Evolutionary conservation across 495 filamentous ascomycete species (phyloP), one percentile per base, ranked within the genome.

Genomic region (Talaromyces liani): DNA sequence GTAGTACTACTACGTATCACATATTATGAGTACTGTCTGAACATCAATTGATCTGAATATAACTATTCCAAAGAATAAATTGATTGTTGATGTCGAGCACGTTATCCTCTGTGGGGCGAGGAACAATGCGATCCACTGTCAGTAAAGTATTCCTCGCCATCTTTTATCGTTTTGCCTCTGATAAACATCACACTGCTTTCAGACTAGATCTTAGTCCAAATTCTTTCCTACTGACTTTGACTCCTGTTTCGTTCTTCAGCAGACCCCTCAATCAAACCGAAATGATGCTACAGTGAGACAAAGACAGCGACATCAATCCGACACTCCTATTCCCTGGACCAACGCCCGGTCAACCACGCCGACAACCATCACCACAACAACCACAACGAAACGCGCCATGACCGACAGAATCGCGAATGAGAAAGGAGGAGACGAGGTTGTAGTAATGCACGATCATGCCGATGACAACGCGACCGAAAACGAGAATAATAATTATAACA

Each of bases 401-500:
- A 18, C 55, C 27, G n/a, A 25, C 31, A 25, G 18, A 58, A 36
- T 58, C 12, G 56, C 56, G 7, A 34, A 33, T 12, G 60, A 34
- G 29, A 62, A 49, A 49, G 39, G 60, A 49, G 39, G 60, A 6
- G 45, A 34, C 24, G 9, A 62, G 41, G 25, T 53, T 18, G 60
- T 31, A 1, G 18, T 53, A 1, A 41, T 47, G 39, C 25, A 41
- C 20, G 39, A 49, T 29, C 53, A 56, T 56, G 53, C 53, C 12
- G 60, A 62, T 9, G 34, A 60, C 39, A 5, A 33, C 20, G n/a
- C 24, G 61, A 16, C n/a, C 27, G 62, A 51, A 47, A 41, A 27
- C 31, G 56, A 56, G 56, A 31, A 89, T 72, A 88, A 93, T 72
- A 54, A n/a, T n/a, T n/a, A n/a, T 14, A 41, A 54, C 14, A 27